Evolutionary conservation across 2,329 filamentous ascomycete genomes (phyloP).

Genomic region (Chrysoporthe puriensis): DNA sequence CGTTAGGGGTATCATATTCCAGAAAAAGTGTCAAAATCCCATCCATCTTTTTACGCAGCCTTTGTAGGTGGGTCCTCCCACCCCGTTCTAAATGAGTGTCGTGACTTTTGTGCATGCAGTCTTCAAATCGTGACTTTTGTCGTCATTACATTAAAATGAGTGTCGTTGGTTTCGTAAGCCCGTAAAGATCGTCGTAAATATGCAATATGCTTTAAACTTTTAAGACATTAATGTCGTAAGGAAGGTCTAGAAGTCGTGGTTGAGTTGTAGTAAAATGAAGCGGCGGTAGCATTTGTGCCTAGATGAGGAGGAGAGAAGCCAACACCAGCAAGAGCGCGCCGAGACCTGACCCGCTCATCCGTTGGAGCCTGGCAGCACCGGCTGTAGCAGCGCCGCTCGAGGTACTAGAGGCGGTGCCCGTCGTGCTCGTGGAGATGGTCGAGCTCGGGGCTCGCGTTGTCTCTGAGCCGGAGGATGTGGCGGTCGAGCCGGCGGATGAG

Average conservation of each 20-base stretch:
- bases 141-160: neutral
- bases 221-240: conserved; percentile 21
- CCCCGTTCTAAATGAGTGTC: conserved; percentile 23
- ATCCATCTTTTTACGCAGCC: neutral
- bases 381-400: conserved; percentile 9
- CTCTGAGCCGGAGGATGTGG: conserved; percentile 12
- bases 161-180: neutral
- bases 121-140: neutral
- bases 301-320: conserved; percentile 23
- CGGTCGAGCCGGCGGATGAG: neutral
- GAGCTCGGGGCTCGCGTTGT: conserved; percentile 5
- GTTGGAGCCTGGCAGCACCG: conserved; percentile 9
- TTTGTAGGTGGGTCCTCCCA: neutral
- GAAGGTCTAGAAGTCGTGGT: conserved; percentile 15
- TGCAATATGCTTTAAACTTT: neutral
- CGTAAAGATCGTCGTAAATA: conserved; percentile 5
- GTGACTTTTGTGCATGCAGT: neutral
- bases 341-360: conserved; percentile 13
- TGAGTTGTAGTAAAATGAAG: neutral
- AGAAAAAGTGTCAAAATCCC: conserved; percentile 1
- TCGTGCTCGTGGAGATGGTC: conserved; percentile 5
- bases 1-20: conserved; percentile 12
- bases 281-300: neutral
- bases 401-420: conserved; percentile 9
- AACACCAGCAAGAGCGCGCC: conserved; percentile 18